Evolutionary conservation across 2,329 filamentous ascomycete genomes (phyloP).

Genomic region (Colletotrichum lupini): DNA sequence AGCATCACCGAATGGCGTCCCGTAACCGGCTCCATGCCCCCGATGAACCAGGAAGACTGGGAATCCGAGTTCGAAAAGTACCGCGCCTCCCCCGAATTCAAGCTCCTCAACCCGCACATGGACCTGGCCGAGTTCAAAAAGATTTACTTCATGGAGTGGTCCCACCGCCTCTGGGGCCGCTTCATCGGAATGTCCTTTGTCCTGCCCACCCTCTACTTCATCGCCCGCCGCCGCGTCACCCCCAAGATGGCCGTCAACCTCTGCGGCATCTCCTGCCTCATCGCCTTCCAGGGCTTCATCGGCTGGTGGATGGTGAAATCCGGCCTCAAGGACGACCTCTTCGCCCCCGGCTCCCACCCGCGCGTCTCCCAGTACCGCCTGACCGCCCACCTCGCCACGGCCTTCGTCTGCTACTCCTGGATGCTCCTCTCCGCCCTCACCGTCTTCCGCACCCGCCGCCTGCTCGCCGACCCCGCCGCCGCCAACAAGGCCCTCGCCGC

Average conservation of each 20-base stretch:
- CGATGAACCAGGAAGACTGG: slow-evolving; percentile 84
- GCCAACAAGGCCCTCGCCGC: slow-evolving; percentile 70
- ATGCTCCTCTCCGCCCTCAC: slow-evolving; percentile 92
- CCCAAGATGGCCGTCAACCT: slow-evolving; percentile 81
- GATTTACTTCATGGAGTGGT: slow-evolving; percentile 99
- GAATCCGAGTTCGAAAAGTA: slow-evolving; percentile 94
- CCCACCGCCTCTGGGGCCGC: slow-evolving; percentile 92
- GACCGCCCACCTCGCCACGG: slow-evolving; percentile 87
- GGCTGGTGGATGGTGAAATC: slow-evolving; percentile 99
- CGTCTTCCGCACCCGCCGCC: slow-evolving; percentile 81
- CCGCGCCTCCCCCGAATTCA: slow-evolving; percentile 90
- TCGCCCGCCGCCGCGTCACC: slow-evolving; percentile 82
- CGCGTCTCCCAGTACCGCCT: slow-evolving; percentile 95
- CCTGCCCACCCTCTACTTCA: slow-evolving; percentile 87
- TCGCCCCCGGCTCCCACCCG: slow-evolving; percentile 89
- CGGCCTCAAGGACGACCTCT: slow-evolving; percentile 94
- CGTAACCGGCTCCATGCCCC: slow-evolving; percentile 91
- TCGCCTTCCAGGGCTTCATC: slow-evolving; percentile 94
- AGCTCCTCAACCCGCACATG: slow-evolving; percentile 93
- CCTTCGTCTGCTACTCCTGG: slow-evolving; percentile 91
- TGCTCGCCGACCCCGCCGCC: slow-evolving; percentile 74
- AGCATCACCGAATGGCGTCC: slow-evolving; percentile 99
- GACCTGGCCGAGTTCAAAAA: slow-evolving; percentile 93
- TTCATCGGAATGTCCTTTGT: slow-evolving; percentile 92
- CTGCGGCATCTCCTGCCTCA: slow-evolving; percentile 85